Base-by-base conservation (phyloP, 2,329 filamentous ascomycete species). In the Cryphonectria naterciae region DNA sequence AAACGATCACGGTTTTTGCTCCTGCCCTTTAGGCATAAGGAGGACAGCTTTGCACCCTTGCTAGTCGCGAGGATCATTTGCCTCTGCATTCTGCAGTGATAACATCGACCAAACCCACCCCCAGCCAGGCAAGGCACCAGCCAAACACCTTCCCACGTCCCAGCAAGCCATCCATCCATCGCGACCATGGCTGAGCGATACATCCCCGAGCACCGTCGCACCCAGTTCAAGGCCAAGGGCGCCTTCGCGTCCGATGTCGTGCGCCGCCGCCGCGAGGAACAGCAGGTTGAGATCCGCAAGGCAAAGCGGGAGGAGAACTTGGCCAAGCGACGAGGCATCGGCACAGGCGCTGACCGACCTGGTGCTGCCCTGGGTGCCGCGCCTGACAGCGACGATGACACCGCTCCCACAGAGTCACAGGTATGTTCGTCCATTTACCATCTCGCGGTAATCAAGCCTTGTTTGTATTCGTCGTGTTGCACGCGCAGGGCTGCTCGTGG, bases 211-310 rank as follows among this genome's bases (percentile, higher is more conserved):
- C 96, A 99, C 88, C 94, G 96, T 83, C 95, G 96, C 81, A 98
- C 94, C 76, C 95, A 97, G 86, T 99, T 97, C 91, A 99, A 99
- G 92, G 96, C 96, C 69, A 98, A 98, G 89, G 95, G 93, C 85
- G 94, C 94, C 79, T 98, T 99, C 89, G 98, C 98, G 90, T 95
- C 95, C 78, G 96, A 99, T 83, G 96, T 99, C 87, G 92, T 99
- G 76, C 94, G 96, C 81, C 95, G 96, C 80, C 96, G 96, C 81
- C 96, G 96, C 81, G 96, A 99, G 83, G 96, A 99, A 85, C 95
- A 98, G 84, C 96, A 98, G 86, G 96, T 99, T 76, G 96, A 99
- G 86, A 99, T 99, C 80, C 92, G 96, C 82, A 97, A 97, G 86
- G 93, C 95, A 75, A 98, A 98, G 90, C 92, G 96, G 81, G 96